A percentile compares a stretch with the other conserved stretches of the same genome.
Evolutionary conservation across 495 filamentous ascomycete species (phyloP).

Genomic region (Aspergillus nidulans): DNA sequence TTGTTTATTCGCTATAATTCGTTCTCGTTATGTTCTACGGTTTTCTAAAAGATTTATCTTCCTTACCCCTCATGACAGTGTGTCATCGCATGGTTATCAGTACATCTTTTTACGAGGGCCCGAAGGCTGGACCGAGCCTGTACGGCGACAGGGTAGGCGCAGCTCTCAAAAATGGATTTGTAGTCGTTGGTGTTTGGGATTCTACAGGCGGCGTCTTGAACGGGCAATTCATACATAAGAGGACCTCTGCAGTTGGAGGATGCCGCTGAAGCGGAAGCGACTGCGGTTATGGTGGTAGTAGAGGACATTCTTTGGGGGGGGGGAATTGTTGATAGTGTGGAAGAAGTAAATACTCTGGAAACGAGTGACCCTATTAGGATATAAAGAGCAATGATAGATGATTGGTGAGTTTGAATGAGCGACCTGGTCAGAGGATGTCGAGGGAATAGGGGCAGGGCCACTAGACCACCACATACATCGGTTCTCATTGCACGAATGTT

Average conservation of each 20-base stretch:
- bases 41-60: no score
- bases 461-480: no score
- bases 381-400: background rate
- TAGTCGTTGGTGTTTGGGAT: constrained; percentile 1
- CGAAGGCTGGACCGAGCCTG: no score
- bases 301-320: constrained; percentile 1
- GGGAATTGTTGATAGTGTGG: no score
- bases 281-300: background rate
- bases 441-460: background rate
- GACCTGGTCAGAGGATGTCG: background rate
- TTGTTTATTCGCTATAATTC: no score
- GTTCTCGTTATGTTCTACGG: no score
- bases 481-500: no score
- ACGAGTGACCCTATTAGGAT: no score
- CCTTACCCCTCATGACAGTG: no score
- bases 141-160: background rate
- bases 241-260: background rate
- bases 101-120: no score
- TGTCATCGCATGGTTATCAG: no score
- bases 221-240: constrained; percentile 1
- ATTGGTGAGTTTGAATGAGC: background rate
- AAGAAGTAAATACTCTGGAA: no score
- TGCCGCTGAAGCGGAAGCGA: background rate
- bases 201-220: constrained; percentile 5
- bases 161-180: background rate